These are phyloP conservation scores for Herpetomonas samuelpessoai DNA, from an alignment of 208 protist genomes.

Conservation along the genomic window DNA sequence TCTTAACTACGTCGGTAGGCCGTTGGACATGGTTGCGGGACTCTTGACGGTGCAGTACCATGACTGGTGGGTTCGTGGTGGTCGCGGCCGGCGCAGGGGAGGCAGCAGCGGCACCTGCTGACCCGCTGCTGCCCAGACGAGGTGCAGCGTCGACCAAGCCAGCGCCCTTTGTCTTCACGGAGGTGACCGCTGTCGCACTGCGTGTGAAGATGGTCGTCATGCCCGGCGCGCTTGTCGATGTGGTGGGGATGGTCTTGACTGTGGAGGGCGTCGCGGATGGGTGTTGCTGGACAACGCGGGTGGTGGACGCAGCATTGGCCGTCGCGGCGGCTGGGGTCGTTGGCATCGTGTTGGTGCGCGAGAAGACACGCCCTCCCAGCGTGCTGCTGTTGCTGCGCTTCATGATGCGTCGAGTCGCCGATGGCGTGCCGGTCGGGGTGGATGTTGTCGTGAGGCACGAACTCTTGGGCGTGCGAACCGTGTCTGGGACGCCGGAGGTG, in stretches of 20 bases:
- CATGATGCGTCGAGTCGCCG: neutral
- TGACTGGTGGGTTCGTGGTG: neutral
- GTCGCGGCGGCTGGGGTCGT: too few relatives aligned
- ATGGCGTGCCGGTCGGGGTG: neutral
- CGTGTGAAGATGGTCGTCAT: neutral
- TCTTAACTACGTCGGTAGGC: too few relatives aligned
- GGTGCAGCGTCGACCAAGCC: neutral
- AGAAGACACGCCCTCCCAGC: neutral
- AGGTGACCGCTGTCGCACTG: neutral
- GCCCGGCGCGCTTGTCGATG: too few relatives aligned
- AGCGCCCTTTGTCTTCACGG: neutral
- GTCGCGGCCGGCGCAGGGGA: neutral
- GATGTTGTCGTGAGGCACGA: neutral
- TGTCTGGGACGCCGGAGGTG: neutral
- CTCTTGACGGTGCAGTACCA: neutral
- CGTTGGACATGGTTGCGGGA: too few relatives aligned
- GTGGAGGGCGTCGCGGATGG: too few relatives aligned
- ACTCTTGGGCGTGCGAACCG: too few relatives aligned
- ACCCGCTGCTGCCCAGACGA: neutral
- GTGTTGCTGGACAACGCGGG: too few relatives aligned
- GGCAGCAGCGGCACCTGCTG: neutral
- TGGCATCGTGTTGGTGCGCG: neutral
- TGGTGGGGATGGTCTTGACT: too few relatives aligned
- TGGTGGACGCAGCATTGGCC: too few relatives aligned
- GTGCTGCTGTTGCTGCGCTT: neutral